These are phyloP conservation scores for Solanum habrochaites DNA, from an alignment of 257 asterid species.

Conservation along the genomic window DNA sequence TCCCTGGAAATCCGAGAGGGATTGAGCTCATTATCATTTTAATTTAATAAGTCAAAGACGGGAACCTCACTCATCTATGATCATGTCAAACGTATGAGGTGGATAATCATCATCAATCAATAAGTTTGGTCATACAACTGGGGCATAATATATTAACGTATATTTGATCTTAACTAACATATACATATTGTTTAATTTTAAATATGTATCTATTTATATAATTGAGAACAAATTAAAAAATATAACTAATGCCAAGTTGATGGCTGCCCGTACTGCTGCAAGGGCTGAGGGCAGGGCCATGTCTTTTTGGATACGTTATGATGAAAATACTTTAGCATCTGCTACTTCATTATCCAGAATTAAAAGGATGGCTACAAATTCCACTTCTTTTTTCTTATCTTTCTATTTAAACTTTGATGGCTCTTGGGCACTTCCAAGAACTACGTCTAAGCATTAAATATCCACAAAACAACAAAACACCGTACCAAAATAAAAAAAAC, in stretches of 20 bases:
- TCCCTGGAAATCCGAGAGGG: background rate
- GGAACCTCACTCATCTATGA: background rate
- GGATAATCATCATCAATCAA: background rate
- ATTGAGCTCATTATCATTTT: background rate
- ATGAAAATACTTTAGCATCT: background rate
- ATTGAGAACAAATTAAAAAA: too few relatives aligned
- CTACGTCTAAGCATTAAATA: background rate
- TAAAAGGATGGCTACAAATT: background rate
- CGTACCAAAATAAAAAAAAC: background rate
- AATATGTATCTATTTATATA: too few relatives aligned
- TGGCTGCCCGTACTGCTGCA: background rate
- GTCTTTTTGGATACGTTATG: background rate
- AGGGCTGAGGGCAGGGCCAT: background rate
- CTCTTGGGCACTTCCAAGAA: slow-evolving; percentile 22
- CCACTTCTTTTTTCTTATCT: background rate
- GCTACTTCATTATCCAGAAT: background rate
- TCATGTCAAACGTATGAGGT: background rate
- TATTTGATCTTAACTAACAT: background rate
- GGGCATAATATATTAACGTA: background rate
- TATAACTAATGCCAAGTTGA: background rate
- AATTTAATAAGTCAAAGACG: background rate
- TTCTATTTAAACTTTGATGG: background rate
- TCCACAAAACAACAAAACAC: background rate
- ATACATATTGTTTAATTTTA: too few relatives aligned
- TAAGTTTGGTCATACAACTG: background rate